Conservation (phyloP, 208 protist species). For the Kentomonas sorsogonicus region DNA sequence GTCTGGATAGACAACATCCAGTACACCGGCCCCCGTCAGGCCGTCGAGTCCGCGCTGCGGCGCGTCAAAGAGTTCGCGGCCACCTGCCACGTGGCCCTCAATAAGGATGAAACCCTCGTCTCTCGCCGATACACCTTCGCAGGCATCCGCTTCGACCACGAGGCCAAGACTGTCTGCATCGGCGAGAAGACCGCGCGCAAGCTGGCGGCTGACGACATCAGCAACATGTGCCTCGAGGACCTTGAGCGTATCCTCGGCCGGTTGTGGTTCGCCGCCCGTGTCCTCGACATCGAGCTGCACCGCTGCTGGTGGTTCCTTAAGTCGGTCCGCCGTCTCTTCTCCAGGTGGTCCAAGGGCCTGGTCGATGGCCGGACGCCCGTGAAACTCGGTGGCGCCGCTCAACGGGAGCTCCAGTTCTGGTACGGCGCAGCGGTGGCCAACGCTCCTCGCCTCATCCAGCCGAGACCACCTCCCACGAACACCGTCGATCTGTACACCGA, state of each 20-base stretch:
- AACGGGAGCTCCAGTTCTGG: constrained; percentile 2
- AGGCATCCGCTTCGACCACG: constrained; percentile 5
- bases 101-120: constrained; percentile 10
- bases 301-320: constrained; percentile 16
- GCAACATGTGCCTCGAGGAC: constrained; percentile 1
- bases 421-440: not conserved
- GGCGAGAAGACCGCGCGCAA: constrained; percentile 5
- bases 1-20: constrained; percentile 22
- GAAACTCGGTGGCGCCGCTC: constrained; percentile 5
- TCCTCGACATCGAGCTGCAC: constrained; percentile 1
- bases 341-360: constrained; percentile 5
- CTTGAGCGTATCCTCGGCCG: constrained; percentile 13
- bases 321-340: constrained; percentile 1
- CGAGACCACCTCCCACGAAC: not conserved
- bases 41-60: constrained; percentile 6
- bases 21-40: constrained; percentile 7
- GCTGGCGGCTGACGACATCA: not conserved
- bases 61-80: constrained; percentile 4
- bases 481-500: constrained; percentile 13
- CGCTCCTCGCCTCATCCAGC: not conserved
- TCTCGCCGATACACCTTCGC: constrained; percentile 11
- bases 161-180: not conserved
- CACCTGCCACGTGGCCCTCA: constrained; percentile 1
- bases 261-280: constrained; percentile 13
- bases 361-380: not conserved